Evolutionary conservation across 106 monocot genomes (phyloP).

Genomic region (Triglochin maritima): DNA sequence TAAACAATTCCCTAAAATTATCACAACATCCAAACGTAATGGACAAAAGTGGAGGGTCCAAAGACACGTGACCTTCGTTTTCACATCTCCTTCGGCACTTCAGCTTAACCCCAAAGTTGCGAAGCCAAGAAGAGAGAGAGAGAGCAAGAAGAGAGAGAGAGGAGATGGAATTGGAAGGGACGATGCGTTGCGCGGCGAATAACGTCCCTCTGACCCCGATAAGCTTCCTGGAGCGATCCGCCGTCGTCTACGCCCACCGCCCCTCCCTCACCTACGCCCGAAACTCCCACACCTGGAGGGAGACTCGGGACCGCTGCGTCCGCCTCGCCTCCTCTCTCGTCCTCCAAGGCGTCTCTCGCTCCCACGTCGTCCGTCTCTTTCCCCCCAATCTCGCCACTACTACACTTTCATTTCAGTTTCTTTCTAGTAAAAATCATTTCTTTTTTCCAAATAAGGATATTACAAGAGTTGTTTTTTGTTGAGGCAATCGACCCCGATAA

Average conservation of each 20-base stretch:
- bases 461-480: background rate
- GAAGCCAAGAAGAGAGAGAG: too few species aligned
- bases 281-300: constrained; percentile 12
- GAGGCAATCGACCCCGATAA: background rate
- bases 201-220: constrained; percentile 21
- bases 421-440: background rate
- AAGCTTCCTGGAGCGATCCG: constrained; percentile 24
- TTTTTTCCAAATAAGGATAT: background rate
- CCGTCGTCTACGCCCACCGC: constrained; percentile 15
- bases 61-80: too few species aligned
- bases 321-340: constrained; percentile 14
- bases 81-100: too few species aligned
- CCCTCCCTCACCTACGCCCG: constrained; percentile 7
- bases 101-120: too few species aligned
- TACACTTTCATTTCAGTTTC: background rate
- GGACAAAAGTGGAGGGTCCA: too few species aligned
- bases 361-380: constrained; percentile 7
- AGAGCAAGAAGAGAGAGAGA: background rate
- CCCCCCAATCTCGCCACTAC: background rate
- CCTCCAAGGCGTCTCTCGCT: constrained; percentile 2
- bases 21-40: too few species aligned
- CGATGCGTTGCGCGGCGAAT: constrained; percentile 17
- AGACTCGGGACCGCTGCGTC: constrained; percentile 20
- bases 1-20: too few species aligned
- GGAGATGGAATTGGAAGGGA: constrained; percentile 9